phyloP scores from a whole-genome alignment of 805 yeast genomes.

The Ogataea pini region DNA sequence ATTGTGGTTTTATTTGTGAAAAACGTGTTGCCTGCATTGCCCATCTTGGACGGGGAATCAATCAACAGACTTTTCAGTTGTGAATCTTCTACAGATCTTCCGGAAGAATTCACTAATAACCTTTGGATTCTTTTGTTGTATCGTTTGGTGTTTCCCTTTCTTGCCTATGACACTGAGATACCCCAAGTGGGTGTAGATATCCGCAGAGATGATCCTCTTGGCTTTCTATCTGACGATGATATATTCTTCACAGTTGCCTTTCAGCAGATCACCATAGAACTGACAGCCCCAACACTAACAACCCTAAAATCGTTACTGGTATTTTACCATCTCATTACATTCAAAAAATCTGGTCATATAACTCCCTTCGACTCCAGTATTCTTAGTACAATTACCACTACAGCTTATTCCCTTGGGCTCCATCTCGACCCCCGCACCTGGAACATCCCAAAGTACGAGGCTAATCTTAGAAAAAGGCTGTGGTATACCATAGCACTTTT shows the following conservation, averaged over 20 bases:
- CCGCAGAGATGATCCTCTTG: constrained; percentile 9
- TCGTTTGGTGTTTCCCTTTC: constrained; percentile 11
- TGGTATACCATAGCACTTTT: constrained; percentile 11
- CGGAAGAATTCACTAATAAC: constrained; percentile 4
- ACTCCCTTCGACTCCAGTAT: constrained; percentile 12
- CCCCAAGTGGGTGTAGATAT: constrained; percentile 12
- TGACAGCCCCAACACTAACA: constrained; percentile 10
- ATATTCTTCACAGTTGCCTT: constrained; percentile 10
- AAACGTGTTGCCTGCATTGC: constrained; percentile 6
- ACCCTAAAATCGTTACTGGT: constrained; percentile 10
- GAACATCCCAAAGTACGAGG: constrained; percentile 13
- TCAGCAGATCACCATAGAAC: constrained; percentile 9
- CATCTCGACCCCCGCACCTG: constrained; percentile 1
- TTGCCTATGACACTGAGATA: constrained; percentile 10
- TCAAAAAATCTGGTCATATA: constrained; percentile 10
- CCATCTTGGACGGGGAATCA: constrained; percentile 10
- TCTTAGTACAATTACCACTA: constrained; percentile 9
- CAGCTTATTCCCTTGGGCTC: constrained; percentile 10
- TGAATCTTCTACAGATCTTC: not conserved
- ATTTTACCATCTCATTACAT: constrained; percentile 10
- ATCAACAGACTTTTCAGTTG: constrained; percentile 8
- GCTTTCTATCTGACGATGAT: constrained; percentile 10
- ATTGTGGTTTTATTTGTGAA: constrained; percentile 12
- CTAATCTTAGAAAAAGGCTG: constrained; percentile 8
- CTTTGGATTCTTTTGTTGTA: constrained; percentile 10